A percentile compares a stretch with the other conserved stretches of the same genome.
These are phyloP conservation scores for Beta corolliflora DNA, from an alignment of 179 eudicot genomes.

Conservation along the genomic window DNA sequence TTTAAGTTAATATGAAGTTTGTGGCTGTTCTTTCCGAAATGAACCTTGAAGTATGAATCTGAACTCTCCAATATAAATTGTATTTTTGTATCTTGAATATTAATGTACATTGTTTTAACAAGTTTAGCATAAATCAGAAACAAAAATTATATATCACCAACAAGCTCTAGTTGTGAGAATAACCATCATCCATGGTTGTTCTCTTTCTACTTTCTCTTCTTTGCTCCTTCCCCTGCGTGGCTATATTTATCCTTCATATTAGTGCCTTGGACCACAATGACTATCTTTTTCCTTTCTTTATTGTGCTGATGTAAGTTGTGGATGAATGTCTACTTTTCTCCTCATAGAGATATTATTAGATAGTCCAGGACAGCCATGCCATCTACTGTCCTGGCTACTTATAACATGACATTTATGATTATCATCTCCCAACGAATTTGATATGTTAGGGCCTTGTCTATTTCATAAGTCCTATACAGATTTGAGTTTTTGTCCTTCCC, in stretches of 20 bases:
- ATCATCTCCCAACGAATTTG: neutral
- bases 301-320: no score
- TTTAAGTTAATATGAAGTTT: neutral
- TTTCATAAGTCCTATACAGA: neutral
- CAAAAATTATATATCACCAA: neutral
- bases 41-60: neutral
- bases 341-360: no score
- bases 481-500: neutral
- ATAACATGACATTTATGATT: neutral
- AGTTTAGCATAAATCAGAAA: neutral
- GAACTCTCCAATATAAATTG: neutral
- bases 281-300: no score
- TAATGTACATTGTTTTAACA: neutral
- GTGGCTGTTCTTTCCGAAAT: neutral
- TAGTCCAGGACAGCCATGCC: neutral
- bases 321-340: no score
- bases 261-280: no score
- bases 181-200: no score
- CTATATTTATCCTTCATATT: no score
- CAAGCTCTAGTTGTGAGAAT: neutral
- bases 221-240: no score
- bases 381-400: neutral
- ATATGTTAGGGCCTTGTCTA: no score
- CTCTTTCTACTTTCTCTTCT: no score
- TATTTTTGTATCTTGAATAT: neutral